Evolutionary conservation across 2,329 filamentous ascomycete species (phyloP).

Genomic region (Trichoderma arundinaceum): DNA sequence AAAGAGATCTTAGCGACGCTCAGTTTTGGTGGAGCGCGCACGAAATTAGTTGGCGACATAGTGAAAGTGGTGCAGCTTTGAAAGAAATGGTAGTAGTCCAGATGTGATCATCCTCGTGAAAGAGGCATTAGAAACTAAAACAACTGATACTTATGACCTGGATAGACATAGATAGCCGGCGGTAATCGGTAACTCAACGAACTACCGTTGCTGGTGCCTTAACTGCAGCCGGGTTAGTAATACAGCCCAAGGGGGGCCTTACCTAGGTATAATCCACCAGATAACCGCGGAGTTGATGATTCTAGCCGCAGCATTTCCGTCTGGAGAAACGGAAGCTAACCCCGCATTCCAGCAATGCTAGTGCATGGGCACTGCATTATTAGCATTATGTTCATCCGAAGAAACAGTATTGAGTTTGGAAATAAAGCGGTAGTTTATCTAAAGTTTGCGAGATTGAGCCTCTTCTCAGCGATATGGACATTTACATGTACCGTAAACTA

Average conservation of each 20-base stretch:
- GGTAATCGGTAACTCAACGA: not conserved
- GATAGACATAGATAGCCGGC: not conserved
- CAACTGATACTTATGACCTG: not conserved
- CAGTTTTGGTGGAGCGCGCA: not conserved
- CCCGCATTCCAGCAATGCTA: not conserved
- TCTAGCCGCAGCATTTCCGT: not conserved
- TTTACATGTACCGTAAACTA: too few relatives aligned
- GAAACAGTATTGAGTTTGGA: too few relatives aligned
- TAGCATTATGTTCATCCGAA: too few relatives aligned
- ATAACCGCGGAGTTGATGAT: not conserved
- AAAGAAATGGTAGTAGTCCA: not conserved
- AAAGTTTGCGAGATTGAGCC: too few relatives aligned
- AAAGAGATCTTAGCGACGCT: slow-evolving; percentile 9
- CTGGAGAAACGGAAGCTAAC: not conserved
- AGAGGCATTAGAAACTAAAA: not conserved
- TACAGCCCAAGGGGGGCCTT: not conserved
- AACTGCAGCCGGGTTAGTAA: not conserved
- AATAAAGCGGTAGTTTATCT: too few relatives aligned
- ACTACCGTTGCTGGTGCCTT: too few relatives aligned
- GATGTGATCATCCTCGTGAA: not conserved
- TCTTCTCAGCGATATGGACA: too few relatives aligned
- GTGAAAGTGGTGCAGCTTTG: not conserved
- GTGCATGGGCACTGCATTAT: not conserved
- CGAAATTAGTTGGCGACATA: slow-evolving; percentile 4
- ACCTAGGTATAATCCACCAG: not conserved